Conservation (phyloP, 257 asterid species). For the Penstemon newberryi region DNA sequence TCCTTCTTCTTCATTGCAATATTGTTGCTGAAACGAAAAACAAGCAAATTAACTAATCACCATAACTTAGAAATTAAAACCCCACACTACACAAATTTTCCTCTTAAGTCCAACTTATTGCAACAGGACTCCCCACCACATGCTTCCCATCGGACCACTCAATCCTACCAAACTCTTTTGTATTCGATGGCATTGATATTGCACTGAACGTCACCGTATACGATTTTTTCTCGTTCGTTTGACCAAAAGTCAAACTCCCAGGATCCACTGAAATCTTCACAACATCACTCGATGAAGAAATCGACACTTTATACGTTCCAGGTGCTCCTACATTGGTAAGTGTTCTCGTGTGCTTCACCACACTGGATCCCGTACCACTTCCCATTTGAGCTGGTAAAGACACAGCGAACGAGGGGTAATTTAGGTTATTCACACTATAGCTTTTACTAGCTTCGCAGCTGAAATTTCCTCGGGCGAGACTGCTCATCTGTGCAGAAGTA, state of each 20-base stretch:
- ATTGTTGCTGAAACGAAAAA: conserved; percentile 13
- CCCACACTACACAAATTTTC: conserved; percentile 27
- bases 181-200: conserved; percentile 48
- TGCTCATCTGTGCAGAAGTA: conserved; percentile 56
- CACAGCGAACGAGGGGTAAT: conserved; percentile 86
- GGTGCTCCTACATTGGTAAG: conserved; percentile 74
- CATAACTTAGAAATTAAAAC: conserved; percentile 14
- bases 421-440: conserved; percentile 67
- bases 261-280: conserved; percentile 74
- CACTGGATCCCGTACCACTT: conserved; percentile 28
- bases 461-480: conserved; percentile 61
- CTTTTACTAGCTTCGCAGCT: conserved; percentile 53
- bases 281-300: conserved; percentile 31
- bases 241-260: conserved; percentile 47
- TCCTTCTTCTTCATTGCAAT: not conserved
- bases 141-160: conserved; percentile 92
- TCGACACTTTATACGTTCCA: conserved; percentile 70
- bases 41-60: conserved; percentile 17
- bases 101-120: conserved; percentile 61
- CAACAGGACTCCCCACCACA: conserved; percentile 81
- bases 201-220: conserved; percentile 65
- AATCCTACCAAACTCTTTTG: conserved; percentile 65
- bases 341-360: conserved; percentile 65
- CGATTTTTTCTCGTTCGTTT: conserved; percentile 58
- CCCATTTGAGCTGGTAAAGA: conserved; percentile 33